These are phyloP conservation scores for Plantago lanceolata DNA, from an alignment of 305 asterid genomes.

Conservation along the genomic window DNA sequence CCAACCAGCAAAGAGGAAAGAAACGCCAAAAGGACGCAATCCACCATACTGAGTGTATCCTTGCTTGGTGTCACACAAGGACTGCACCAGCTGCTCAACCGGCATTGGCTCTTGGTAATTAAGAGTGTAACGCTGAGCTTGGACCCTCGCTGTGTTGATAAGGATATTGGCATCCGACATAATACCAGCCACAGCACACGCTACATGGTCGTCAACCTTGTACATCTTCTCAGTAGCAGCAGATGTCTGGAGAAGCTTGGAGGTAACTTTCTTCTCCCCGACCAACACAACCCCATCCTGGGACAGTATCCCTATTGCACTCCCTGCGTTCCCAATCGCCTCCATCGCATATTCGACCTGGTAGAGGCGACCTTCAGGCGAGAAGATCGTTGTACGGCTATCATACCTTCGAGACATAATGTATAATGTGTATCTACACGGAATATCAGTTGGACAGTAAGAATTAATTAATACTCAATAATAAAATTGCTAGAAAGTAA, in stretches of 20 bases:
- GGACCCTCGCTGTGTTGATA: conserved; percentile 11
- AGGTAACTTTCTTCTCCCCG: conserved; percentile 9
- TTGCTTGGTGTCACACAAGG: conserved; percentile 13
- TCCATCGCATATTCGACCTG: conserved; percentile 12
- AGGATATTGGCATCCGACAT: conserved; percentile 13
- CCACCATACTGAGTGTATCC: conserved; percentile 11
- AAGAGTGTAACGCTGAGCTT: conserved; percentile 11
- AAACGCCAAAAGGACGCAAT: conserved; percentile 10
- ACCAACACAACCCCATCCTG: conserved; percentile 10
- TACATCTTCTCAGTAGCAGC: conserved; percentile 9
- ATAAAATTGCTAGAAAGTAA: too few relatives aligned
- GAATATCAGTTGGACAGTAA: not conserved
- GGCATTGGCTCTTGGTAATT: conserved; percentile 14
- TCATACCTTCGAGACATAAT: conserved; percentile 10
- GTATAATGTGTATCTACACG: not conserved
- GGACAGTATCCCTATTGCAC: conserved; percentile 8
- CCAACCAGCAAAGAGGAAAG: conserved; percentile 15
- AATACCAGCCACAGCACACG: conserved; percentile 11
- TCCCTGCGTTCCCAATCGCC: conserved; percentile 12
- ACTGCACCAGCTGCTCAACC: conserved; percentile 11
- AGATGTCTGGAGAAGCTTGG: conserved; percentile 13
- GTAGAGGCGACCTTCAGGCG: conserved; percentile 12
- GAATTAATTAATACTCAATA: not conserved
- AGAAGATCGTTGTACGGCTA: conserved; percentile 6
- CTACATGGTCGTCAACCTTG: conserved; percentile 14